Base-by-base conservation (phyloP, 2,329 filamentous ascomycete genomes). In the Monilinia polystroma region DNA sequence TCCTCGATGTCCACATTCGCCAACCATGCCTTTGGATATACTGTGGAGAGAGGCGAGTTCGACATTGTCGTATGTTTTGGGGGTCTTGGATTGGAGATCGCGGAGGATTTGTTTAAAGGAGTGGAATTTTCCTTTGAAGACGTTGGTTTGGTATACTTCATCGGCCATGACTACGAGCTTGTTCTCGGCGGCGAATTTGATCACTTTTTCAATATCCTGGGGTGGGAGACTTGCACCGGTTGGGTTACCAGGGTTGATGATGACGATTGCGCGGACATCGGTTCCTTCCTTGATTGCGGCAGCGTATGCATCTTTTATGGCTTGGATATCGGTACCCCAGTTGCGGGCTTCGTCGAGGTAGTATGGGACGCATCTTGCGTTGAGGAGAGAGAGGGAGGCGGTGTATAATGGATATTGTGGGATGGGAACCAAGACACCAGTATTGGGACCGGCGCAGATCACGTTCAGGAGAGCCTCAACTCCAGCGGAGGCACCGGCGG, bases 141-240 rank as follows among this genome's bases (percentile, higher is more conserved):
- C 91, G 79, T 99, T 99, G 76, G 95, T 98, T 81, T 99, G 95
- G 86, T 99, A 99, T 49, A 99, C 95, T 80, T 99, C 95, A 76
- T 99, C 95, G 63, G 95, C 95, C 75, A 99, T 86, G 71, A 98
- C 83, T 66, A 98, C 93, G 35, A 99, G 85, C 73, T 89, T 87
- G 83, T 97, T 87, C 78, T 93, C 84, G 38, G 88, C 89, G 51
- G 95, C 94, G 70, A 97, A 90, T 71, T 95, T 87, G 72, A 98
- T 85, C n/a, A 98, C 91, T 63, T 85, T 84, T 75, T 89, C 87
- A 78, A 99, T 88, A 75, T 97, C 92, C 26, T 87, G 84, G 71
- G 90, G 85, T 47, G 89, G 83, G 23, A 99, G 85, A 64, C 90
- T 95, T 62, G 93, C 92, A 72, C 95, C 95, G 2, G 95, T 99